Conservation (phyloP, 805 yeast genomes). For the Hanseniaspora lachancei region DNA sequence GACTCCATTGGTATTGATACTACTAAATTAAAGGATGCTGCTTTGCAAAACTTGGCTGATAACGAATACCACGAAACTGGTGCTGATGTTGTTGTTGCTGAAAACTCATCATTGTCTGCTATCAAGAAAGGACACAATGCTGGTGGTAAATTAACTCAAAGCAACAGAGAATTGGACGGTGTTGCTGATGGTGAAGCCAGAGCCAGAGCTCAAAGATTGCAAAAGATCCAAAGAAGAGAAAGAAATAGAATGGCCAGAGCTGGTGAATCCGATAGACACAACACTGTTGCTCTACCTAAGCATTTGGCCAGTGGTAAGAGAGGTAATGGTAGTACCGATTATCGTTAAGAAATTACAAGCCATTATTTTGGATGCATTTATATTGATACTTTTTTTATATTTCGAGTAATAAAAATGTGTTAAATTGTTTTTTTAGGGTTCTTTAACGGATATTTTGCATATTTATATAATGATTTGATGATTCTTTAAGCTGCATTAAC, state of each 20-base stretch:
- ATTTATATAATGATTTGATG: neutral
- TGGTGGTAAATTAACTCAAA: constrained; percentile 39
- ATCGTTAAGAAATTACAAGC: constrained; percentile 41
- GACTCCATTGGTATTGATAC: constrained; percentile 83
- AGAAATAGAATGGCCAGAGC: constrained; percentile 83
- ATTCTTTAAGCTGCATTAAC: neutral
- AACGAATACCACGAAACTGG: constrained; percentile 44
- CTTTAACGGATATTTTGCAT: neutral
- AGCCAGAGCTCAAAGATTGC: constrained; percentile 73
- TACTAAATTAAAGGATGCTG: constrained; percentile 44
- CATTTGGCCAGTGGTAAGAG: constrained; percentile 94
- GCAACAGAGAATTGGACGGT: constrained; percentile 79
- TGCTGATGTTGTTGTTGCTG: constrained; percentile 62
- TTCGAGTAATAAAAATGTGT: neutral
- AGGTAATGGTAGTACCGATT: constrained; percentile 84
- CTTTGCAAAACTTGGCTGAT: constrained; percentile 28
- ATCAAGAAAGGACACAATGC: constrained; percentile 23
- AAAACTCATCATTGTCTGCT: constrained; percentile 27
- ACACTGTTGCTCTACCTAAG: constrained; percentile 73
- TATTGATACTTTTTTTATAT: neutral
- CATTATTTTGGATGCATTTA: neutral
- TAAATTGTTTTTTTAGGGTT: neutral
- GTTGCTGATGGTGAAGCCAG: constrained; percentile 67
- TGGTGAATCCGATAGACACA: constrained; percentile 93
- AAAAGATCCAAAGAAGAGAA: constrained; percentile 81